Evolutionary conservation across 108 stramenopile genomes (phyloP).

Genomic region (Discostella pseudostelligera): DNA sequence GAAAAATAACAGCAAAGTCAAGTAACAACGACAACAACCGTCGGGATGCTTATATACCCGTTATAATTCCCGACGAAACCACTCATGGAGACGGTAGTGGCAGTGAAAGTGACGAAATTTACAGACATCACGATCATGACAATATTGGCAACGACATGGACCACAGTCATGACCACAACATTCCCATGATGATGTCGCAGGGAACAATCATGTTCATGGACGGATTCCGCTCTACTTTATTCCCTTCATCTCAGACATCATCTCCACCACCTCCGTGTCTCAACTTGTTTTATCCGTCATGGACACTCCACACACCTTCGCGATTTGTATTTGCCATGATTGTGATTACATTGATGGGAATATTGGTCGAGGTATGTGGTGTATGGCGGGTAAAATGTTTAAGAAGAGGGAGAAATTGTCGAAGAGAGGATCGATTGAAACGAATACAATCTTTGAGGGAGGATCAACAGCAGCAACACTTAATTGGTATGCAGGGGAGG

Average conservation of each 20-base stretch:
- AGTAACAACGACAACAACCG: too few species aligned
- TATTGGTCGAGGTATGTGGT: conserved; percentile 39
- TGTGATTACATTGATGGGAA: conserved; percentile 25
- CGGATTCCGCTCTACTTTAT: conserved; percentile 39
- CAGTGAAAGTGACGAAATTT: not conserved
- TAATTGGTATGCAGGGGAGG: conserved; percentile 9
- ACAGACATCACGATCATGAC: not conserved
- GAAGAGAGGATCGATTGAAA: conserved; percentile 20
- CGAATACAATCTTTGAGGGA: not conserved
- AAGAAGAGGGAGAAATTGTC: conserved; percentile 16
- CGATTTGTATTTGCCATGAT: conserved; percentile 36
- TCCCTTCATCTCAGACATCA: conserved; percentile 12
- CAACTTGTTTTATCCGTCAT: conserved; percentile 33
- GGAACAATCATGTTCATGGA: conserved; percentile 50
- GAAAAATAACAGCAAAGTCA: too few species aligned
- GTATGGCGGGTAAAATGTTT: conserved; percentile 32
- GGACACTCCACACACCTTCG: conserved; percentile 31
- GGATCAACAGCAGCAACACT: not conserved
- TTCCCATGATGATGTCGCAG: conserved; percentile 7
- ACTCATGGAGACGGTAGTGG: not conserved
- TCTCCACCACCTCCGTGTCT: conserved; percentile 35
- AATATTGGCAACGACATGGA: conserved; percentile 15
- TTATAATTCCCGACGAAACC: not conserved
- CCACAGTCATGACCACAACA: not conserved
- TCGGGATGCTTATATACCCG: not conserved